Evolutionary conservation across 441 rosid species (phyloP).

Genomic region (Corymbia citriodora): DNA sequence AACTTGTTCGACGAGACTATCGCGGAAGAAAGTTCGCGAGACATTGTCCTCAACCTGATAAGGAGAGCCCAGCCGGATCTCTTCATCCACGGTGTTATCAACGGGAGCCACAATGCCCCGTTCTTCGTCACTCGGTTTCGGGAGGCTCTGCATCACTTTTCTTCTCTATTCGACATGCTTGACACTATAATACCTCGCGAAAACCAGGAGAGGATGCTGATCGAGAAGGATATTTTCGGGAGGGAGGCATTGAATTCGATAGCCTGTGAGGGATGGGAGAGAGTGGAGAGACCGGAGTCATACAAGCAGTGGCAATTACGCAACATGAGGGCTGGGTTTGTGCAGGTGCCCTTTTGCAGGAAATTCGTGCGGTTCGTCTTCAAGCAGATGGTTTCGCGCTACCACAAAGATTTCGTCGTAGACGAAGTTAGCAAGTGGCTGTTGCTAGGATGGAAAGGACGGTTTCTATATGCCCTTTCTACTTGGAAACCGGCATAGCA

Average conservation of each 20-base stretch:
- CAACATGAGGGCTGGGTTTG: neutral
- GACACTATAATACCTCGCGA: slow-evolving; percentile 72
- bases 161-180: slow-evolving; percentile 88
- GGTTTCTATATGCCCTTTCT: neutral
- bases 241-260: neutral
- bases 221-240: slow-evolving; percentile 61
- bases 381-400: neutral
- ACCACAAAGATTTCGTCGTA: neutral
- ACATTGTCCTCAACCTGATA: slow-evolving; percentile 53
- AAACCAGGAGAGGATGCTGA: slow-evolving; percentile 60
- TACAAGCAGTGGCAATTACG: neutral
- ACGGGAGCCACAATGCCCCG: slow-evolving; percentile 76
- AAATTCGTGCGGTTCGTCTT: neutral
- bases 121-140: slow-evolving; percentile 81
- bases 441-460: neutral
- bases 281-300: neutral
- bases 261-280: neutral
- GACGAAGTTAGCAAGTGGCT: neutral
- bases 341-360: neutral
- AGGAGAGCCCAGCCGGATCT: slow-evolving; percentile 60
- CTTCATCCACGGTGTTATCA: slow-evolving; percentile 66
- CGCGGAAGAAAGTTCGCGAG: slow-evolving; percentile 49
- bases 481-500: neutral
- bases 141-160: slow-evolving; percentile 84
- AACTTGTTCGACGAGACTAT: slow-evolving; percentile 80